phyloP scores from a whole-genome alignment of 2,329 filamentous ascomycete species.

The Xylariaceae sp. region DNA sequence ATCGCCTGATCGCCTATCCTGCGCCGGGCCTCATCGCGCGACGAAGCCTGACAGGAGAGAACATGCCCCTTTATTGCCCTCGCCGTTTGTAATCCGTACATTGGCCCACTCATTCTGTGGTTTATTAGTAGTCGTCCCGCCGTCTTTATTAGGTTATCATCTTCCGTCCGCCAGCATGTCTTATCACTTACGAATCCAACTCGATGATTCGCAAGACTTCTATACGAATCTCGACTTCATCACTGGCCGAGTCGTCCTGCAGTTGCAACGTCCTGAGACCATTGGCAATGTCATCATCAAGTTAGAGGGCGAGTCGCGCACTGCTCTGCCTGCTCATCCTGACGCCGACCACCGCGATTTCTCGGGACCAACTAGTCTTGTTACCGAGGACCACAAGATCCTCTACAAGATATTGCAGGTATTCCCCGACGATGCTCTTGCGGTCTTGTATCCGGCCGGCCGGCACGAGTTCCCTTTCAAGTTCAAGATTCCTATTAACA shows the following conservation, averaged over 20 bases:
- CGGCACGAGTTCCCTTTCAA: slow-evolving; percentile 71
- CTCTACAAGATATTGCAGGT: slow-evolving; percentile 68
- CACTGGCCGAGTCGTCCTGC: slow-evolving; percentile 54
- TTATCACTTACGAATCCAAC: slow-evolving; percentile 50
- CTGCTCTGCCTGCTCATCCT: slow-evolving; percentile 52
- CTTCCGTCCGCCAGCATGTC: slow-evolving; percentile 46
- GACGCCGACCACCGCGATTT: slow-evolving; percentile 41
- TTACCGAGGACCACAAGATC: slow-evolving; percentile 63
- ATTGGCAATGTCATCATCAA: slow-evolving; percentile 74
- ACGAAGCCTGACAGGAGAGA: neutral
- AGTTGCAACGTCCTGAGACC: slow-evolving; percentile 60
- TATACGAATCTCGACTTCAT: slow-evolving; percentile 77
- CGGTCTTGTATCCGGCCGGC: slow-evolving; percentile 50
- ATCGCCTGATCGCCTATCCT: too few relatives aligned
- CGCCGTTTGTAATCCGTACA: neutral
- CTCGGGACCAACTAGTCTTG: slow-evolving; percentile 37
- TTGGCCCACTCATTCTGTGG: neutral
- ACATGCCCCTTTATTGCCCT: neutral
- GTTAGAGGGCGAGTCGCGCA: slow-evolving; percentile 73
- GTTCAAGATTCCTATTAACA: slow-evolving; percentile 76
- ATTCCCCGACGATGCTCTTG: slow-evolving; percentile 56
- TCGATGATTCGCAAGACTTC: slow-evolving; percentile 63
- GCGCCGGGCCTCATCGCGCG: neutral
- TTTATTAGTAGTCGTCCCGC: neutral
- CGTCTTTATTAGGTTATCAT: neutral